Evolutionary conservation across 768 basidiomycete genomes (phyloP), one percentile per base, ranked within the genome.

Genomic region (Pisolithus microcarpus): DNA sequence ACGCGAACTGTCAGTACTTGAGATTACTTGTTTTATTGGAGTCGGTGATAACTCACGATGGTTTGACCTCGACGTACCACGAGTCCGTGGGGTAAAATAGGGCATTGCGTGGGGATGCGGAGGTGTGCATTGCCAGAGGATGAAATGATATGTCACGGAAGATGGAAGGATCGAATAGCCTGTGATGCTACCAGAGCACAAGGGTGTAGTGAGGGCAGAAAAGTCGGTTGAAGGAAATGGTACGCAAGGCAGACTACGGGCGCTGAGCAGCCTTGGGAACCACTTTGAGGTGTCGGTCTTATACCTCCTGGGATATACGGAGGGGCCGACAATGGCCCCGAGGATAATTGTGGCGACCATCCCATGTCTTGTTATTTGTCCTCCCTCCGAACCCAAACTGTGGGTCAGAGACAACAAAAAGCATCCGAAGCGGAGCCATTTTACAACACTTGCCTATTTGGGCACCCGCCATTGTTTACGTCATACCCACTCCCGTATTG

Each of bases 61-160:
- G 64, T 48, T 45, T 58, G 11, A 45, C 44, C 47, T 66, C 62
- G 31, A 61, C 52, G 23, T 56, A 40, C 66, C 65, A 68, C 39
- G 59, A 39, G 2, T 66, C 66, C 31, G 59, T 48, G 18, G 56
- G 15, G 45, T 55, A 49, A 46, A 48, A 56, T n/a, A 56, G 48
- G 49, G 10, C 42, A 50, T 47, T 40, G 44, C 36, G 37, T 38
- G 53, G 43, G 51, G 59, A 56, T 37, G 43, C 2, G 47, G 28
- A 24, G 24, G 43, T 7, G 48, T 4, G 21, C 24, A 44, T 44
- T 15, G 43, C 43, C 34, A 23, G 39, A 8, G 11, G 49, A 37
- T 21, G 46, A 42, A 39, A 7, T 48, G 34, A 38, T 19, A 47
- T 64, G 63, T 64, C 63, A 38, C 57, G 54, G 61, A 57, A 57